These are phyloP conservation scores for Apium graveolens DNA, from an alignment of 129 eudicot species.

Conservation along the genomic window DNA sequence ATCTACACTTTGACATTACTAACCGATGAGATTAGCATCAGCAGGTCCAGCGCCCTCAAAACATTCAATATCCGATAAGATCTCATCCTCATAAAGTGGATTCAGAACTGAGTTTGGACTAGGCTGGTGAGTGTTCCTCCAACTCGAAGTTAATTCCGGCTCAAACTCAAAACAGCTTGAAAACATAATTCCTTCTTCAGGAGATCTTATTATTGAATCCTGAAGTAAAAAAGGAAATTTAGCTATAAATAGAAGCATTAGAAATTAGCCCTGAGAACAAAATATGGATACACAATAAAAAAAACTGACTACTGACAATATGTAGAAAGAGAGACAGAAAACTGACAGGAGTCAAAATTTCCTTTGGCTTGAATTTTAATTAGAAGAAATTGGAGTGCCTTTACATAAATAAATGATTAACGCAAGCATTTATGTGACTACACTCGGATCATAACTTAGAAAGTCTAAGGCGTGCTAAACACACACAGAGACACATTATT, in stretches of 20 bases:
- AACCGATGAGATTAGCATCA: constrained; percentile 31
- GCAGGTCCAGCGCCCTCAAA: constrained; percentile 17
- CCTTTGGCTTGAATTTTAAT: not conserved
- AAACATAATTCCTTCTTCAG: constrained; percentile 20
- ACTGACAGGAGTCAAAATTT: not conserved
- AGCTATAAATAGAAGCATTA: not conserved
- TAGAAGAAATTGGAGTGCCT: not conserved
- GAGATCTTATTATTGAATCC: constrained; percentile 30
- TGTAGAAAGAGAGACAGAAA: not conserved
- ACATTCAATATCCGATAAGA: constrained; percentile 18
- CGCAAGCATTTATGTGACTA: not conserved
- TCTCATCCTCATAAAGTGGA: constrained; percentile 32
- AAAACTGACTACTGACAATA: not conserved
- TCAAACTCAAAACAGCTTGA: constrained; percentile 22
- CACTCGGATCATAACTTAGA: not conserved
- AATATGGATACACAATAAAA: not conserved
- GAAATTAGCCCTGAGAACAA: not conserved
- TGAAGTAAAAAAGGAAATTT: constrained; percentile 19
- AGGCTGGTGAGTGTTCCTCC: constrained; percentile 28
- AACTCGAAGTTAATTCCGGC: constrained; percentile 22
- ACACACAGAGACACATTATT: not conserved
- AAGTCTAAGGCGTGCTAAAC: not conserved
- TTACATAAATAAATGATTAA: too few species aligned
- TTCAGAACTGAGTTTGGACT: constrained; percentile 62
- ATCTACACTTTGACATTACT: constrained; percentile 6